These are phyloP conservation scores for Tetraselmis chui DNA, from an alignment of 139 green algal genomes.

Conservation along the genomic window DNA sequence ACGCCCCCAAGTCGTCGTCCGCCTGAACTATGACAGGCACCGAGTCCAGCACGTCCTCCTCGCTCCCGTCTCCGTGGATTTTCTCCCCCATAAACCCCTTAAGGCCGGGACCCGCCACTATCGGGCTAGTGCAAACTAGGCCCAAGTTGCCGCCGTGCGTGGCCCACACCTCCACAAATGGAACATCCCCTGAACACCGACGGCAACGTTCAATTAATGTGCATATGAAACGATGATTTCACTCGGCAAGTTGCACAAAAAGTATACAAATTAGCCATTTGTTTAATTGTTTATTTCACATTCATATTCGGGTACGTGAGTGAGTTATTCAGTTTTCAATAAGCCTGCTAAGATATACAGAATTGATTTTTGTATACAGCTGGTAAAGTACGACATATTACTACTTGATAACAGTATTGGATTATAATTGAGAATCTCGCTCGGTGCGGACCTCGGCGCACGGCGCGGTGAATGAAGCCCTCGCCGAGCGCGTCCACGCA, in stretches of 20 bases:
- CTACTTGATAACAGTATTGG: background rate
- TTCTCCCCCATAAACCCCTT: background rate
- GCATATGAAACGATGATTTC: background rate
- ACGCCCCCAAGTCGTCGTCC: constrained; percentile 20
- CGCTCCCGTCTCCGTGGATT: background rate
- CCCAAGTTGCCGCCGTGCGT: background rate
- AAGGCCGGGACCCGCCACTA: constrained; percentile 17
- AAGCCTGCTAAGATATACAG: too few relatives aligned
- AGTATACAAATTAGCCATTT: background rate
- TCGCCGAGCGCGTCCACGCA: constrained; percentile 9
- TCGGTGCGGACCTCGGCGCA: constrained; percentile 6
- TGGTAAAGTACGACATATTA: background rate
- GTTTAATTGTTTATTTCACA: background rate
- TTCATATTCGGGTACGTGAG: too few relatives aligned
- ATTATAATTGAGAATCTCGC: background rate
- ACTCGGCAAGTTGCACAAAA: background rate
- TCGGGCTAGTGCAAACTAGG: constrained; percentile 7
- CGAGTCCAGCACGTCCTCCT: constrained; percentile 17
- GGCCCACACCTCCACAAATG: constrained; percentile 16
- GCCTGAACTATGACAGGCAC: constrained; percentile 13
- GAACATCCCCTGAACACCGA: background rate
- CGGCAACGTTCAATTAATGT: background rate
- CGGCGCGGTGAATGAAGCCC: constrained; percentile 18
- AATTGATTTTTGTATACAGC: background rate
- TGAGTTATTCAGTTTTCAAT: too few relatives aligned